phyloP scores from a whole-genome alignment of 805 yeast species.

The Nakazawaea holstii region DNA sequence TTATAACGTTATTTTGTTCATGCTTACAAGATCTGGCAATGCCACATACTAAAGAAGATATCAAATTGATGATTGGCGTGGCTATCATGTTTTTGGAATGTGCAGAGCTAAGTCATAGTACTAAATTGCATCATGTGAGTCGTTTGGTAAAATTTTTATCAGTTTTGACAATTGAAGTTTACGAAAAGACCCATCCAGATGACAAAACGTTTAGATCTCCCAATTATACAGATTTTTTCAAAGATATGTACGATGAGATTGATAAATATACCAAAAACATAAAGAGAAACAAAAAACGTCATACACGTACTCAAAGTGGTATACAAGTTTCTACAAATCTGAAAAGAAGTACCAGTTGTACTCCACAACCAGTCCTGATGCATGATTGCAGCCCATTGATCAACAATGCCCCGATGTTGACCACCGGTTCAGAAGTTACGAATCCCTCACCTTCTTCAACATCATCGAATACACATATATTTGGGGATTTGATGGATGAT shows the following conservation, averaged over 20 bases:
- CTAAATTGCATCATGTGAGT: conserved; percentile 17
- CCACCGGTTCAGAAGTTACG: background rate
- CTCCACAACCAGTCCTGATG: background rate
- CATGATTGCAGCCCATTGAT: too few species aligned
- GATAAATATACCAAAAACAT: too few species aligned
- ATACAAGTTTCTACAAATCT: too few species aligned
- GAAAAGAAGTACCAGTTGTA: too few species aligned
- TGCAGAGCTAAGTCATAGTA: background rate
- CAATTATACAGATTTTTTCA: conserved; percentile 14
- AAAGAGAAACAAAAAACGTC: background rate
- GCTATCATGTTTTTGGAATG: conserved; percentile 15
- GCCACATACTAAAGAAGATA: conserved; percentile 16
- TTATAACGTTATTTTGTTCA: conserved; percentile 22
- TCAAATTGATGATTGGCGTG: conserved; percentile 18
- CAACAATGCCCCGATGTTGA: background rate
- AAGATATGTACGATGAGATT: background rate
- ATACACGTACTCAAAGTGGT: too few species aligned
- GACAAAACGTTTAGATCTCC: conserved; percentile 15
- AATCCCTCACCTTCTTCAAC: background rate
- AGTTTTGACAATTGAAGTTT: conserved; percentile 15
- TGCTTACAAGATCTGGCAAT: conserved; percentile 17
- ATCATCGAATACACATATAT: background rate
- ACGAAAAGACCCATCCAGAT: conserved; percentile 13
- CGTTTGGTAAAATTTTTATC: background rate
- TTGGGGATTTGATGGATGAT: conserved; percentile 2